Base-by-base conservation (phyloP, 257 asterid genomes). In the Fraxinus excelsior region DNA sequence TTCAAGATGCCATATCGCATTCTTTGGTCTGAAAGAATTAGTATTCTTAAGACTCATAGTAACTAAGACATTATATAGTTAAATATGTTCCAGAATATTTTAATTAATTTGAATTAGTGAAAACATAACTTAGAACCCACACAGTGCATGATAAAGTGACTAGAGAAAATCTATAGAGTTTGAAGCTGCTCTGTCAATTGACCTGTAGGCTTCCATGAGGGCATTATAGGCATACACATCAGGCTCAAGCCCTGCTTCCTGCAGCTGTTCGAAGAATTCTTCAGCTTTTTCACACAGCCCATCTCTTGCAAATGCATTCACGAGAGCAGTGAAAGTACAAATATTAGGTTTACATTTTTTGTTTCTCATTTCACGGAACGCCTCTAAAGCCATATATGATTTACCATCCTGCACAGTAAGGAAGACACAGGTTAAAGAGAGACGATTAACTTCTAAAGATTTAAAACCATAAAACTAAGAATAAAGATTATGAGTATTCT, bases 141-240 rank as follows among this genome's bases (percentile, higher is more conserved):
- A 21, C 21, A 7, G 14, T 23, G 7, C 2, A 8, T 23, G 67
- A 25, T 21, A 60, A 60, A 60, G 67, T 21, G 67, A 25, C 1
- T 23, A 13, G 26, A 34, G 13, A 13, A 66, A 9, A 51, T 32
- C 29, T 19, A 4, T 49, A 12, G 28, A 46, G 21, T 51, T 10
- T 51, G 62, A 19, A 18, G 23, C n/a, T 18, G 62, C 62, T 19
- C 9, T 21, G 64, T 25, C 58, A 11, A 18, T 28, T 70, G 75
- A 91, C 98, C 97, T 91, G 86, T 94, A 94, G 81, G 96, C 91
- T 85, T 89, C 97, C 95, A 94, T 90, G 72, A 94, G 97, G 79
- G 97, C 97, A 73, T 93, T 93, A 79, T 90, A 93, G 78, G 91
- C 91, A 75, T 94, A 94, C 44, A 83, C 97, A 74, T 94, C 97